phyloP scores from a whole-genome alignment of 352 stramenopile species.

The Phytophthora multivora region DNA sequence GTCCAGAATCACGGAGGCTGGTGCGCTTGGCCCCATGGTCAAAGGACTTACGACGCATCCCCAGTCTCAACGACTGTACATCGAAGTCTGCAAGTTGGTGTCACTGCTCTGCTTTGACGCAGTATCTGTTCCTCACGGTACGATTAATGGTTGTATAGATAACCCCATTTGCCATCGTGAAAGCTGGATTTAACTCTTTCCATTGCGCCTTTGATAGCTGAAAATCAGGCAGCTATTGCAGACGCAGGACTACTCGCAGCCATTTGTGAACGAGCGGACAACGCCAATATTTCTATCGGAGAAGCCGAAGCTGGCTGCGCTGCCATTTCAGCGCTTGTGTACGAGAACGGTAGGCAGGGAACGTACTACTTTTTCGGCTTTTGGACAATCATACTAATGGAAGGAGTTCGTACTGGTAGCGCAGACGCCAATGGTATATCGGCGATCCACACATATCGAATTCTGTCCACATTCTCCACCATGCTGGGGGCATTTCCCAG shows the following conservation, averaged over 20 bases:
- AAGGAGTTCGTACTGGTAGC: not conserved
- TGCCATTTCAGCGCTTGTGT: slow-evolving; percentile 42
- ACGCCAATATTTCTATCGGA: slow-evolving; percentile 14
- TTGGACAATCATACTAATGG: not conserved
- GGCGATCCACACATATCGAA: slow-evolving; percentile 29
- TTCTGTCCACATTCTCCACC: slow-evolving; percentile 32
- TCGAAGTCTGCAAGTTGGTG: slow-evolving; percentile 44
- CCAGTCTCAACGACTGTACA: slow-evolving; percentile 31
- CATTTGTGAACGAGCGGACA: slow-evolving; percentile 33
- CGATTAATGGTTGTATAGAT: not conserved
- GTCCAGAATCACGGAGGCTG: slow-evolving; percentile 51
- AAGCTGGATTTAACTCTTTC: not conserved
- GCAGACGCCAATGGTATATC: slow-evolving; percentile 32
- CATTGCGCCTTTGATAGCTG: slow-evolving; percentile 25
- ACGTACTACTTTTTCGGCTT: too few relatives aligned
- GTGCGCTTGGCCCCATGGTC: slow-evolving; percentile 39
- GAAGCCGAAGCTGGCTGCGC: slow-evolving; percentile 32
- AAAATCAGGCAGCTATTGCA: slow-evolving; percentile 62
- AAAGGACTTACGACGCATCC: slow-evolving; percentile 37
- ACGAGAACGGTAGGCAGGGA: slow-evolving; percentile 46
- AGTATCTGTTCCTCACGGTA: slow-evolving; percentile 48
- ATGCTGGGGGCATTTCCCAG: slow-evolving; percentile 28
- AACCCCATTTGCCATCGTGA: not conserved
- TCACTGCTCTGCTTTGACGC: slow-evolving; percentile 61
- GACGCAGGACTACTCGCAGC: slow-evolving; percentile 32